Evolutionary conservation across 108 stramenopile species (phyloP), one percentile per base, ranked within the genome.

Genomic region (Asterionellopsis glacialis): DNA sequence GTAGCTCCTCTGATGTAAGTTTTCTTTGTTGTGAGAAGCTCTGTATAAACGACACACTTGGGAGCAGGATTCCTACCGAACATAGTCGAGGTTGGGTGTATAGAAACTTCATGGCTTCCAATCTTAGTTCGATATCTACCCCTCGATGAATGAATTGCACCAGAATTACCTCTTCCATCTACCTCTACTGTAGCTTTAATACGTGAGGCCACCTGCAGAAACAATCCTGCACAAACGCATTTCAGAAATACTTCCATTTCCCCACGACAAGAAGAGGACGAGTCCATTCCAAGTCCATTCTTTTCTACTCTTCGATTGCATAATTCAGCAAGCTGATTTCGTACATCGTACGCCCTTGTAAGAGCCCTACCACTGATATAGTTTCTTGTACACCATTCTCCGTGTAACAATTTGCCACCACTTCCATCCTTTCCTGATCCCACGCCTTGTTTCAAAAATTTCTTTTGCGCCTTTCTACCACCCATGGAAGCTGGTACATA

Each of bases 21-120:
- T 60, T 82, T 90, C 52, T 85, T 84, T 15, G 92, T 90, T 14
- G 69, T 62, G 4, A 94, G 22, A 16, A 99, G 62, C 68, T 99
- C 98, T 25, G 94, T 92, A 70, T 95, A 99, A 50, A 95, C 88
- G 28, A 98, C 95, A 69, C 92, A 94, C 50, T 94, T 79, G 1
- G 92, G 87, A 33, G 92, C 88, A 0, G 96, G 97, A 57, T 91
- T 90, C 55, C 95, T 77, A 42, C 92, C 90, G 77, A 98, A 99
- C 57, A 99, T 48, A 11, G 88, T 79, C 11, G 67, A 84, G 44
- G 86, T 85, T 23, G 98, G 98, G 59, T 98, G 98, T 45, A 98
- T 87, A 40, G 85, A 94, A 19, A 97, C 98, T 11, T 77, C 70
- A 41, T 80, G 77, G 23, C 82, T 78, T 43, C 94, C 95, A 24